These are phyloP conservation scores for Melaleuca alternifolia DNA, from an alignment of 345 rosid genomes.

Conservation along the genomic window DNA sequence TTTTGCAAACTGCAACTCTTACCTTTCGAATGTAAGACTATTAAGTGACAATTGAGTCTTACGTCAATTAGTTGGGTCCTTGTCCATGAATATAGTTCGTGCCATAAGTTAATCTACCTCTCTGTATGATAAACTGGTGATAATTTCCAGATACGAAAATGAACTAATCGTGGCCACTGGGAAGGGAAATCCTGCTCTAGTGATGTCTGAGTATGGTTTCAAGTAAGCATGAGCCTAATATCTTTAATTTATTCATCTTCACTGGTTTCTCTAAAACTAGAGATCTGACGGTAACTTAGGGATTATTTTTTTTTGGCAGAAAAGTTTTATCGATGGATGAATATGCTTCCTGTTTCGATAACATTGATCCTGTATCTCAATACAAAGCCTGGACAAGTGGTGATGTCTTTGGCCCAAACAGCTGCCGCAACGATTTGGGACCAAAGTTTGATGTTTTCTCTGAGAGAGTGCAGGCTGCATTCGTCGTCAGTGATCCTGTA, in stretches of 20 bases:
- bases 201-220: conserved; percentile 78
- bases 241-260: neutral
- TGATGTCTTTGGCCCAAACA: conserved; percentile 6
- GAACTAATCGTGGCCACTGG: conserved; percentile 75
- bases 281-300: neutral
- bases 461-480: conserved; percentile 61
- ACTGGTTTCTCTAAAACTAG: neutral
- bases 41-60: neutral
- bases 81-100: neutral
- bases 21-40: neutral
- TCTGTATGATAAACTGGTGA: neutral
- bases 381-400: conserved; percentile 47
- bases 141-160: conserved; percentile 43
- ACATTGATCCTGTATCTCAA: conserved; percentile 69
- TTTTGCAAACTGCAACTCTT: neutral
- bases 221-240: conserved; percentile 24
- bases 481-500: conserved; percentile 79
- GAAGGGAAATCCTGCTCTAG: conserved; percentile 76
- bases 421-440: neutral
- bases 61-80: neutral
- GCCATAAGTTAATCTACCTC: neutral
- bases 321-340: conserved; percentile 65
- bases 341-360: conserved; percentile 54
- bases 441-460: conserved; percentile 15
- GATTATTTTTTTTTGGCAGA: conserved; percentile 34